These are phyloP conservation scores for Eucalyptus dawsonii DNA, from an alignment of 345 rosid species.

Conservation along the genomic window DNA sequence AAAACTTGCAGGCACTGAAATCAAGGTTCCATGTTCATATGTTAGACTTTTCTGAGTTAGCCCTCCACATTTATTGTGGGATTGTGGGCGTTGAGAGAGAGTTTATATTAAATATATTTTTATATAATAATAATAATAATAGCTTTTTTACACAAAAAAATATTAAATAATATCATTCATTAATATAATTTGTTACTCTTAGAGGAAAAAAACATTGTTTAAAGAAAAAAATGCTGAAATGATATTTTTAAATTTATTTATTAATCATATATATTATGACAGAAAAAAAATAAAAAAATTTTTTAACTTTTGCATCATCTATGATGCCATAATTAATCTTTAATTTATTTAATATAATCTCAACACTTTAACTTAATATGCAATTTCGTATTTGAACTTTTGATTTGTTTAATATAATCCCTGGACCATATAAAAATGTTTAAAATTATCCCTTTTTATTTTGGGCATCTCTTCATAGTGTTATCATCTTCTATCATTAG, in stretches of 20 bases:
- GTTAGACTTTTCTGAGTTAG: not conserved
- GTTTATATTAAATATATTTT: too few relatives aligned
- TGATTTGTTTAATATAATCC: accelerated
- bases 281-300: too few relatives aligned
- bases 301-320: not conserved
- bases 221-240: too few relatives aligned
- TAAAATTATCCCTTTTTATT: not conserved
- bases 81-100: not conserved
- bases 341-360: not conserved
- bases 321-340: too few relatives aligned
- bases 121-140: too few relatives aligned
- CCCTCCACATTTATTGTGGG: not conserved
- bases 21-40: not conserved
- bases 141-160: too few relatives aligned
- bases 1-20: not conserved
- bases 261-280: too few relatives aligned
- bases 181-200: too few relatives aligned
- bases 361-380: accelerated
- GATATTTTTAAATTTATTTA: too few relatives aligned
- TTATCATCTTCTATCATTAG: accelerated
- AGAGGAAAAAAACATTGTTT: too few relatives aligned
- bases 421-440: accelerated
- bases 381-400: accelerated
- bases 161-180: too few relatives aligned
- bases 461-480: accelerated